Base-by-base conservation (phyloP, 257 asterid species). In the Hygrophila difformis region DNA sequence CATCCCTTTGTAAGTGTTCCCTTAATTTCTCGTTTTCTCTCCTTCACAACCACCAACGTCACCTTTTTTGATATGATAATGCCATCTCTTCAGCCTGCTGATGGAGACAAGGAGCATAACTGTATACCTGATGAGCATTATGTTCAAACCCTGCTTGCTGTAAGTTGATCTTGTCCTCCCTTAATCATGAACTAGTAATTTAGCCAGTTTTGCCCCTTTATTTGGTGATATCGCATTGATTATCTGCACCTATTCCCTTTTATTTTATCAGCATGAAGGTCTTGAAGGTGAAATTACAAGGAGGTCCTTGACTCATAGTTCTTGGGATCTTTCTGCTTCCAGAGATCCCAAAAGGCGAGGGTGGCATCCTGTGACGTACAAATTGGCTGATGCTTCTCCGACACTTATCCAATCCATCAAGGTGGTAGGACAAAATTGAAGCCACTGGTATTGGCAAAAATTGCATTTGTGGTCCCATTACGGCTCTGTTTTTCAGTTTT, bases 121-220 rank as follows among this genome's bases (percentile, higher is more conserved):
- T 91, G 98, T 54, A 78, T 91, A 77, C 96, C 98, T 16, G 98
- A 91, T 68, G 98, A 91, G 74, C 98, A 91, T 58, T 91, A 91
- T 62, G 93, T 91, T 65, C 96, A 70, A 57, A 91, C 98, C 53
- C 70, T 91, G 71, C 82, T 91, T 46, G 69, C 93, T 34, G 98
- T 86, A 74, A 73, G 96, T 64, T 61, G 18, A 44, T 50, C 57
- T 23, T 33, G 23, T 60, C 38, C n/a, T n/a, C n/a, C n/a, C n/a
- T n/a, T n/a, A n/a, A n/a, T n/a, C n/a, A n/a, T n/a, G n/a, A n/a
- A n/a, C n/a, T n/a, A n/a, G n/a, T n/a, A n/a, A n/a, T n/a, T n/a
- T n/a, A n/a, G n/a, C n/a, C n/a, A n/a, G n/a, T n/a, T n/a, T n/a
- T n/a, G n/a, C n/a, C n/a, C n/a, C n/a, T n/a, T n/a, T n/a, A n/a